Conservation (phyloP, 2,329 filamentous ascomycete genomes). For the Cadophora malorum region DNA sequence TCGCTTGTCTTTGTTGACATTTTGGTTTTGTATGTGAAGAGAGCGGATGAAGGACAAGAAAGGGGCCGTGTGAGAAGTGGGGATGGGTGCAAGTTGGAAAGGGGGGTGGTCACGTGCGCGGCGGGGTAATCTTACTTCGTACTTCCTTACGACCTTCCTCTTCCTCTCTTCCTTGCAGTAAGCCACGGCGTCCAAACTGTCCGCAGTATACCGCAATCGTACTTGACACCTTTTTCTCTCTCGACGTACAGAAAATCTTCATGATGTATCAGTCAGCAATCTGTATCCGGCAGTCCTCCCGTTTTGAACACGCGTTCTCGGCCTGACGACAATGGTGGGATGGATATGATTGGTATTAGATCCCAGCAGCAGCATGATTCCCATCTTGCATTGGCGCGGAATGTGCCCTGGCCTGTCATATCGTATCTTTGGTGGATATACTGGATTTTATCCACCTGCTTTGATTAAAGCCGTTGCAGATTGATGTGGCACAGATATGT, state of each 20-base stretch:
- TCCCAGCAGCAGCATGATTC: too few species aligned
- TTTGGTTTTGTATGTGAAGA: neutral
- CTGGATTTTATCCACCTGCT: too few species aligned
- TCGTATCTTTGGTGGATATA: too few species aligned
- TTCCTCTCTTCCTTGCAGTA: neutral
- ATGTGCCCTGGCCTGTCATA: too few species aligned
- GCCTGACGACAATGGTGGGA: neutral
- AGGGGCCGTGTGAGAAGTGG: neutral
- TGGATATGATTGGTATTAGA: too few species aligned
- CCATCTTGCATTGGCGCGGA: too few species aligned
- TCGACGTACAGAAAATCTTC: neutral
- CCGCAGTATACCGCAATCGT: neutral
- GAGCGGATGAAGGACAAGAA: neutral
- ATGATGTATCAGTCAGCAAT: neutral
- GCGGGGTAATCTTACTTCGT: constrained; percentile 2
- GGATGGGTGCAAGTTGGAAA: constrained; percentile 26
- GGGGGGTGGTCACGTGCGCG: neutral
- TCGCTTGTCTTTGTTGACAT: constrained; percentile 20
- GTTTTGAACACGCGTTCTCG: neutral
- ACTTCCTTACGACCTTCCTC: neutral
- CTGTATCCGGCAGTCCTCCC: neutral
- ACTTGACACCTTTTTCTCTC: neutral
- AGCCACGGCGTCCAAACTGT: neutral
- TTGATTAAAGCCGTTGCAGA: too few species aligned
- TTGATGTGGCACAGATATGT: too few species aligned